Percentiles rank a stretch among this genome's conserved stretches.
phyloP scores from a whole-genome alignment of 192 early-diverging fungal genomes.

The Glomus cerebriforme region DNA sequence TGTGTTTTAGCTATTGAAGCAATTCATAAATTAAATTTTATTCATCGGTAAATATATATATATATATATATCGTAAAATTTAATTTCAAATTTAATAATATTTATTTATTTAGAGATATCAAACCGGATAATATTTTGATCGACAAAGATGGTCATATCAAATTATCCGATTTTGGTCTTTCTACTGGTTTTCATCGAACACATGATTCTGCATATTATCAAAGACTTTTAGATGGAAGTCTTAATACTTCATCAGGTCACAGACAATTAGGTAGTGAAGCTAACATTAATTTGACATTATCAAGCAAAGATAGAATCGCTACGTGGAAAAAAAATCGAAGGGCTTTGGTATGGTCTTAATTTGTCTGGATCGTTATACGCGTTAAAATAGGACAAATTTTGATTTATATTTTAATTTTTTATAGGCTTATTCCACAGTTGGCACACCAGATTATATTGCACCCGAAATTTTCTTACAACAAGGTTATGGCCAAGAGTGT shows the following conservation, averaged over 20 bases:
- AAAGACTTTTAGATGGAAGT: constrained; percentile 72
- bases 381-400: not conserved
- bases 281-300: constrained; percentile 91
- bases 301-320: constrained; percentile 93
- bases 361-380: not conserved
- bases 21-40: constrained; percentile 92
- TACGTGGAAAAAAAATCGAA: constrained; percentile 97
- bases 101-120: constrained; percentile 59
- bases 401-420: not conserved
- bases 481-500: constrained; percentile 96
- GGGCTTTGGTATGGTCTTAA: constrained; percentile 69
- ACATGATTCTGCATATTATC: constrained; percentile 97
- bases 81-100: not conserved
- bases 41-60: constrained; percentile 70
- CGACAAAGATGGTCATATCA: constrained; percentile 98
- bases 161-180: constrained; percentile 99
- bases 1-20: constrained; percentile 90
- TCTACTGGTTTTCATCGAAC: constrained; percentile 99
- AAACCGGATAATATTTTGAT: constrained; percentile 92
- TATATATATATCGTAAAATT: not conserved
- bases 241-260: constrained; percentile 51
- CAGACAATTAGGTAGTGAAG: constrained; percentile 47
- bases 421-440: constrained; percentile 91
- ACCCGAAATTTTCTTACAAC: constrained; percentile 92
- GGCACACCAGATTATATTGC: constrained; percentile 97